Conservation (phyloP, 768 basidiomycete genomes). For the Tricholoma sp. region DNA sequence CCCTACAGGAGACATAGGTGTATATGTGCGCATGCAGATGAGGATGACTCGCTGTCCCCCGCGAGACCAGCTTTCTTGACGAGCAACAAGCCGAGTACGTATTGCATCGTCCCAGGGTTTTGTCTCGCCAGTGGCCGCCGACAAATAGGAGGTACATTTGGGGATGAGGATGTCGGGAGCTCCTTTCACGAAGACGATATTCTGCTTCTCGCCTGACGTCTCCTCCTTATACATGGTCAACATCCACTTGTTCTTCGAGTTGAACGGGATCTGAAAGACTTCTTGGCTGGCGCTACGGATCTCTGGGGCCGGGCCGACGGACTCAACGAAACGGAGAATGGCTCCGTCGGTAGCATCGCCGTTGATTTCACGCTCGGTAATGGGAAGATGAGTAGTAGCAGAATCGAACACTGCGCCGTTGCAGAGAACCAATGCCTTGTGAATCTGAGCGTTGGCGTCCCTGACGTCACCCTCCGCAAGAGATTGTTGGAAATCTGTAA, state of each 20-base stretch:
- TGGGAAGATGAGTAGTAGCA: slow-evolving; percentile 14
- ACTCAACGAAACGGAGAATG: slow-evolving; percentile 43
- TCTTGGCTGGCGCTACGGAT: slow-evolving; percentile 17
- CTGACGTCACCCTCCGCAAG: slow-evolving; percentile 6
- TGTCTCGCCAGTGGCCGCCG: slow-evolving; percentile 12
- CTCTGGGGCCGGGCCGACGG: slow-evolving; percentile 14
- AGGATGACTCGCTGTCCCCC: slow-evolving; percentile 51
- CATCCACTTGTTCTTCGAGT: slow-evolving; percentile 57
- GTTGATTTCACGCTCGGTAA: slow-evolving; percentile 30
- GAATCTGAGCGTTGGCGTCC: slow-evolving; percentile 11
- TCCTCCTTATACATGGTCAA: slow-evolving; percentile 32
- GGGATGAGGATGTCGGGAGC: slow-evolving; percentile 51
- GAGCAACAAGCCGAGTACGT: slow-evolving; percentile 13
- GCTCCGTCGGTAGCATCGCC: slow-evolving; percentile 53
- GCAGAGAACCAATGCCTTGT: slow-evolving; percentile 43
- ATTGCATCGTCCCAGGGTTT: slow-evolving; percentile 22
- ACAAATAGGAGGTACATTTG: slow-evolving; percentile 25
- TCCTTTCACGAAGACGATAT: slow-evolving; percentile 46
- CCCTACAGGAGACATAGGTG: slow-evolving; percentile 17
- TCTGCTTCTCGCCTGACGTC: slow-evolving; percentile 6
- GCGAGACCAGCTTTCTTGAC: slow-evolving; percentile 38
- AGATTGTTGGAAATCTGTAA: slow-evolving; percentile 16
- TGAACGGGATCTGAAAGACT: slow-evolving; percentile 36
- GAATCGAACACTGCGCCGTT: slow-evolving; percentile 50
- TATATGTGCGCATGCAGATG: slow-evolving; percentile 28